Evolutionary conservation across 208 protist genomes (phyloP), one percentile per base, ranked within the genome.

Genomic region (Acanthamoeba triangularis): DNA sequence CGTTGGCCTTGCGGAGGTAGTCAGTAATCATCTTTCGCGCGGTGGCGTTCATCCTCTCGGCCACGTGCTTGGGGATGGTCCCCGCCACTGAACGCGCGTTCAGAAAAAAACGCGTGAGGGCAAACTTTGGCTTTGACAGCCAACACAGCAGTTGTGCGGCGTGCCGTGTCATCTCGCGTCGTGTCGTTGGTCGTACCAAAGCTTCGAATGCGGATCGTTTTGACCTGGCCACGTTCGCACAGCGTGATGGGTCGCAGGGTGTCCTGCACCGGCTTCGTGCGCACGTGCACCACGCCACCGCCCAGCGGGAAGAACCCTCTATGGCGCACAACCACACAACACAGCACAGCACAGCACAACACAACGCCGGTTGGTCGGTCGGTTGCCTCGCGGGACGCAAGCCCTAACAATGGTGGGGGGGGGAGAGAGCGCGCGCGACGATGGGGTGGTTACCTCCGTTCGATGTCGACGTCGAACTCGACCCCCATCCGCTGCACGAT

Each of bases 241-340:
- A 97, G 59, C 3, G 65, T 72, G 11, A 97, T 95, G 25, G 96
- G 93, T 13, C 90, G 63, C 14, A 97, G 13, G 28, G 93, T 65
- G 16, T 37, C 47, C 14, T 80, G 37, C 0, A 94, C 7, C 14
- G 96, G 92, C 80, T 92, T 47, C 2, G 85, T 96, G 5, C 47
- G 92, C 6, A 97, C 20, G 3, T 56, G 54, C 0, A 96, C 49
- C 14, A n/a, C 25, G n/a, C 96, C 96, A 30, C 95, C 80, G 13
- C 96, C 96, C 37, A 35, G 76, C 72, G 96, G 96, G 74, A 74
- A 97, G 63, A 85, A 97, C 2, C 96, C 96, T 30, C 96, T 90
- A 16, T 69, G 13, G 2, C n/a, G 4, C 33, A 41, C 72, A 41
- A 8, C 69, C 6, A 78, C 11, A 63, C 11, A 63, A 2, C 18